phyloP scores from a whole-genome alignment of 140 eudicot genomes.

The Bidens hawaiensis region DNA sequence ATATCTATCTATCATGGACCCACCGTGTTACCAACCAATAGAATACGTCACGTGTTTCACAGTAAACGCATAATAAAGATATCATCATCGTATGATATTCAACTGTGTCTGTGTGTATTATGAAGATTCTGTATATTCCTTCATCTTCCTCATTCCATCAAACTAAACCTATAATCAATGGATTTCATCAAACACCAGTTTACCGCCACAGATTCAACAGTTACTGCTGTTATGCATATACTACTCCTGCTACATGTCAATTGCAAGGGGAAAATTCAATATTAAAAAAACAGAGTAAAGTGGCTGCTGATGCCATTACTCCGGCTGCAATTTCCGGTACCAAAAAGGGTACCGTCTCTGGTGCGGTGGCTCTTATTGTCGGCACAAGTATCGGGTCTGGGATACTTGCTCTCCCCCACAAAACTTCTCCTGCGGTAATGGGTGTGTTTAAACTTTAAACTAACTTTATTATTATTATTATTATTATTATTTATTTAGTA shows the following conservation, averaged over 20 bases:
- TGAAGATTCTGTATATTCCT: constrained; percentile 38
- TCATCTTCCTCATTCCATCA: constrained; percentile 25
- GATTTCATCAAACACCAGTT: constrained; percentile 17
- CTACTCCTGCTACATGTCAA: constrained; percentile 18
- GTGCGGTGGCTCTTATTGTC: constrained; percentile 77
- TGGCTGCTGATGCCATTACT: constrained; percentile 25
- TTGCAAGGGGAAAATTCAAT: constrained; percentile 24
- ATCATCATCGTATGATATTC: too few species aligned
- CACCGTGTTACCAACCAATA: too few species aligned
- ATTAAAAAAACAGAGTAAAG: constrained; percentile 25
- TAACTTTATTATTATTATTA: too few species aligned
- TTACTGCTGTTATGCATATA: constrained; percentile 19
- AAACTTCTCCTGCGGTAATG: constrained; percentile 77
- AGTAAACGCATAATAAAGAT: too few species aligned
- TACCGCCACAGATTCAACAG: constrained; percentile 32
- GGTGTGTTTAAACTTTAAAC: not conserved
- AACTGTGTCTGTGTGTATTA: constrained; percentile 20
- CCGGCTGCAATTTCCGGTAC: constrained; percentile 20
- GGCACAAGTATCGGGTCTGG: constrained; percentile 94
- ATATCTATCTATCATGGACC: too few species aligned
- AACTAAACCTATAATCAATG: constrained; percentile 8
- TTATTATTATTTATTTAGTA: too few species aligned
- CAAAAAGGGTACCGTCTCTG: constrained; percentile 61
- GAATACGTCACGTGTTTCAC: too few species aligned
- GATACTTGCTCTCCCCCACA: constrained; percentile 82